phyloP scores from a whole-genome alignment of 305 asterid genomes.

The Coffea humblotiana region DNA sequence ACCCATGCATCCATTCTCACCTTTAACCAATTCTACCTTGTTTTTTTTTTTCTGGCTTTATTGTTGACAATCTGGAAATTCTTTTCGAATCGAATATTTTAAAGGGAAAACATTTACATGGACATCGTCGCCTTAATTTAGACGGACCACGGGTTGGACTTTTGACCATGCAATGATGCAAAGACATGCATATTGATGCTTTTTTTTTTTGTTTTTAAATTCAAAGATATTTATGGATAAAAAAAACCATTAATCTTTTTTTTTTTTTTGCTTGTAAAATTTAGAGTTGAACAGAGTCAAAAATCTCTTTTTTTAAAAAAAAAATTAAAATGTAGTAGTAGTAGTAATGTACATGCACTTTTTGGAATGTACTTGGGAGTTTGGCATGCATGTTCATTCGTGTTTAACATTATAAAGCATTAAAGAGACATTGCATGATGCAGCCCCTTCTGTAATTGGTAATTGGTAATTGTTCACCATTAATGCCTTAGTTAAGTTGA shows the following conservation, averaged over 20 bases:
- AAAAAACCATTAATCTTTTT: background rate
- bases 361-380: background rate
- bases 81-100: background rate
- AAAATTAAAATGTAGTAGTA: too few relatives aligned
- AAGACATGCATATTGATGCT: background rate
- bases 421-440: constrained; percentile 31
- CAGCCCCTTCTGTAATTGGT: constrained; percentile 44
- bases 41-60: too few relatives aligned
- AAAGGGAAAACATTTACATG: background rate
- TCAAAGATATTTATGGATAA: background rate
- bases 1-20: background rate
- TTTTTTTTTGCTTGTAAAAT: background rate
- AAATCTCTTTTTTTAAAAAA: too few relatives aligned
- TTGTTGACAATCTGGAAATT: background rate
- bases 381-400: constrained; percentile 19
- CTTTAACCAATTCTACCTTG: background rate
- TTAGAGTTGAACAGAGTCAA: background rate
- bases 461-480: constrained; percentile 46
- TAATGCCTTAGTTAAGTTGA: constrained; percentile 42
- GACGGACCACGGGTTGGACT: background rate
- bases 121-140: background rate
- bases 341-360: background rate
- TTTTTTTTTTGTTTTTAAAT: background rate
- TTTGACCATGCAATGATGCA: background rate
- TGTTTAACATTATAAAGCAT: constrained; percentile 26